These are phyloP conservation scores for Paxillus involutus DNA, from an alignment of 768 basidiomycete genomes.

Conservation along the genomic window DNA sequence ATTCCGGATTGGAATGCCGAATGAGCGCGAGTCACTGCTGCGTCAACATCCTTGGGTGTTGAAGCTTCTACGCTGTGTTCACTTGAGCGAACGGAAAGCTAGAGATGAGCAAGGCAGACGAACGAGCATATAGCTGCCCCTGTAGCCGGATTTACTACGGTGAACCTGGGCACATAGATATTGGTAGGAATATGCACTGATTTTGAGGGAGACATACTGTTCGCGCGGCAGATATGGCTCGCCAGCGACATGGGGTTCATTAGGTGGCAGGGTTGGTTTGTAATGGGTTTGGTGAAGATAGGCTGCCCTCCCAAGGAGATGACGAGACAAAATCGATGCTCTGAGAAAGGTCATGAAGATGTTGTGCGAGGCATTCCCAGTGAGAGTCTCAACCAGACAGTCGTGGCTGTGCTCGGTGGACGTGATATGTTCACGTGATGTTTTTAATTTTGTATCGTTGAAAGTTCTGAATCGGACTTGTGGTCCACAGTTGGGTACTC, in stretches of 20 bases:
- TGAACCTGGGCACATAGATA: conserved; percentile 39
- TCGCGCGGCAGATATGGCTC: neutral
- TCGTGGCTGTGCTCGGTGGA: conserved; percentile 20
- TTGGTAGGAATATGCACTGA: neutral
- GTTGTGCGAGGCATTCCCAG: neutral
- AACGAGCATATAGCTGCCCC: conserved; percentile 60
- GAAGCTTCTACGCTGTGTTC: conserved; percentile 52
- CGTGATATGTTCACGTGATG: conserved; percentile 26
- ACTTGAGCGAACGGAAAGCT: neutral
- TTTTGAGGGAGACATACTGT: conserved; percentile 1
- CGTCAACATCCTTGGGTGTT: conserved; percentile 48
- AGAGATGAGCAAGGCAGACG: conserved; percentile 20
- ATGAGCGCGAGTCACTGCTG: conserved; percentile 56
- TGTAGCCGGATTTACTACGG: conserved; percentile 68
- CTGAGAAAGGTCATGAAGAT: neutral
- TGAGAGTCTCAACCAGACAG: too few species aligned
- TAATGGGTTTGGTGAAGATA: conserved; percentile 8
- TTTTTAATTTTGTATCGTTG: neutral
- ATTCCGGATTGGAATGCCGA: conserved; percentile 59
- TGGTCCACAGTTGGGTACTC: neutral
- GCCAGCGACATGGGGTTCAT: neutral
- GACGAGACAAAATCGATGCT: neutral
- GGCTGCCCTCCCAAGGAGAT: neutral
- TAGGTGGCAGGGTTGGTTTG: neutral
- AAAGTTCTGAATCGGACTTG: too few species aligned